Percentiles rank a stretch among this genome's conserved stretches.
Evolutionary conservation across 192 early-diverging fungal genomes (phyloP).

Genomic region (Jimgerdemannia lactiflua): DNA sequence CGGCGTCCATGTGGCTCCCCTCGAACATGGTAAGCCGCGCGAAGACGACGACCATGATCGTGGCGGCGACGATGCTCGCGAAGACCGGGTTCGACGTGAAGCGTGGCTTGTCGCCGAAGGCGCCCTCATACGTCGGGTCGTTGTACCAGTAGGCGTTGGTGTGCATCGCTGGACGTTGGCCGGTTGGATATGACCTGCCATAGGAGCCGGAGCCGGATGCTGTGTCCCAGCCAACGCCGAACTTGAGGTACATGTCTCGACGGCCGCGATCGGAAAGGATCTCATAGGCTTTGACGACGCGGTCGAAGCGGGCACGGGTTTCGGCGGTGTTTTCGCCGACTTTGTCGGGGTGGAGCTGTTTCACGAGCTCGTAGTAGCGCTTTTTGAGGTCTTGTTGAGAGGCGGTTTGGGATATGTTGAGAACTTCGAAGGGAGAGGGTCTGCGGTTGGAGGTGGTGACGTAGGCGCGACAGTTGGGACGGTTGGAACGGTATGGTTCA

Average conservation of each 20-base stretch:
- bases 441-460: neutral
- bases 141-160: slow-evolving; percentile 15
- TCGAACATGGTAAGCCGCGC: slow-evolving; percentile 10
- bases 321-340: slow-evolving; percentile 7
- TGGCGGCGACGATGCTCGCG: slow-evolving; percentile 12
- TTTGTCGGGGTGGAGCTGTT: slow-evolving; percentile 30
- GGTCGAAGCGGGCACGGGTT: slow-evolving; percentile 13
- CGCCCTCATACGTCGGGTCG: slow-evolving; percentile 11
- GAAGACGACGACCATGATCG: slow-evolving; percentile 6
- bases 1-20: slow-evolving; percentile 1
- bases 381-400: slow-evolving; percentile 18
- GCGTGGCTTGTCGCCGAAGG: slow-evolving; percentile 4
- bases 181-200: slow-evolving; percentile 2
- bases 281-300: slow-evolving; percentile 28
- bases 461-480: neutral
- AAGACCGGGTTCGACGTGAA: slow-evolving; percentile 26
- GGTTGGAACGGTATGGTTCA: neutral
- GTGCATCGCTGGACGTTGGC: slow-evolving; percentile 1
- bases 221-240: slow-evolving; percentile 27
- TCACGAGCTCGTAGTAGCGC: slow-evolving; percentile 27
- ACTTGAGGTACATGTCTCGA: slow-evolving; percentile 17
- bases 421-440: slow-evolving; percentile 21
- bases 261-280: slow-evolving; percentile 14
- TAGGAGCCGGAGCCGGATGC: neutral
- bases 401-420: slow-evolving; percentile 17